Evolutionary conservation across 2,329 filamentous ascomycete genomes (phyloP).

Genomic region (Colletotrichum navitas): DNA sequence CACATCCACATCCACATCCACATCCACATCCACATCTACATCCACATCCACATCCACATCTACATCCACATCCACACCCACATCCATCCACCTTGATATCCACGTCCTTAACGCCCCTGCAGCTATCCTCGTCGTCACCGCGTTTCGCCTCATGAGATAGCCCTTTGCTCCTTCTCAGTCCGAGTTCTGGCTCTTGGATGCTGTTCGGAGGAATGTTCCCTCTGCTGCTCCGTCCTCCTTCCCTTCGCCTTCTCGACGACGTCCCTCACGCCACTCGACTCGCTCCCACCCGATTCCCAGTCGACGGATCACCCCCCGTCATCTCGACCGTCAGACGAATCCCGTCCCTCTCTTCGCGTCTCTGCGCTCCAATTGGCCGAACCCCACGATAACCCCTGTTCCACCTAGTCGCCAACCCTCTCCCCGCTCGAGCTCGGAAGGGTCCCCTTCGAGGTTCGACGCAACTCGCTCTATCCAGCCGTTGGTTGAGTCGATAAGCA

Average conservation of each 20-base stretch:
- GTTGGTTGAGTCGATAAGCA: conserved; percentile 1
- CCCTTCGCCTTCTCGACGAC: not conserved
- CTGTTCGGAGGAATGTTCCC: conserved; percentile 27
- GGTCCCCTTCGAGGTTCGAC: not conserved
- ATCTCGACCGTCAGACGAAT: conserved; percentile 4
- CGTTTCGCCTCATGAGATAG: conserved; percentile 32
- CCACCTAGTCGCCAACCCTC: conserved; percentile 10
- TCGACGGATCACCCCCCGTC: not conserved
- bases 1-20: not conserved
- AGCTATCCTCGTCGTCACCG: conserved; percentile 29
- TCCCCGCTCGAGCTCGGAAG: not conserved
- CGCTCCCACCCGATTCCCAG: not conserved
- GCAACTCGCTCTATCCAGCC: not conserved
- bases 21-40: conserved; percentile 1
- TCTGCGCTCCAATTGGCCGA: conserved; percentile 15
- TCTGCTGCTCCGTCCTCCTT: conserved; percentile 14
- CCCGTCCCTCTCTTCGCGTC: not conserved
- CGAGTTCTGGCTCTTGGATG: not conserved
- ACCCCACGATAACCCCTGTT: conserved; percentile 20
- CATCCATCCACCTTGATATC: not conserved
- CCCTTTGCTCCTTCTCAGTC: conserved; percentile 15
- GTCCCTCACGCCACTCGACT: not conserved
- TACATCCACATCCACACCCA: not conserved
- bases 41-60: not conserved
- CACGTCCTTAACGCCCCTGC: conserved; percentile 15